Conservation (phyloP, 768 basidiomycete species). For the Leccinum uliginosum region DNA sequence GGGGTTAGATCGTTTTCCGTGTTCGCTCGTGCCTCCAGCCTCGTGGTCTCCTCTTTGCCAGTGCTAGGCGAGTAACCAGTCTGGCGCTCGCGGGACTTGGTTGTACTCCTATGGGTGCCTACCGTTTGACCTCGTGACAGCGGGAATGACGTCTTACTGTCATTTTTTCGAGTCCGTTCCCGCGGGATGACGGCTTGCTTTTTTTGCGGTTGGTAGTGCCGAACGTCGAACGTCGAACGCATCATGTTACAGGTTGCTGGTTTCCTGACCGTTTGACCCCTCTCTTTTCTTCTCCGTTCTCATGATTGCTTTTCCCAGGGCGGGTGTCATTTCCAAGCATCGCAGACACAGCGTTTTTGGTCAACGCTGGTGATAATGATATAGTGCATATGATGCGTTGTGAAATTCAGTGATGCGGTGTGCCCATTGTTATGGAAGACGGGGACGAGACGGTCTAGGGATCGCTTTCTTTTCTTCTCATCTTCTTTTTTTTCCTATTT, state of each 20-base stretch:
- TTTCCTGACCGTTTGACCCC: neutral
- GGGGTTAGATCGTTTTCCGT: neutral
- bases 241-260: neutral
- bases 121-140: neutral
- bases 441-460: neutral
- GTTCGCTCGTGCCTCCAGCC: constrained; percentile 1
- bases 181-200: neutral
- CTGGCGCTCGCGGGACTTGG: neutral
- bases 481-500: neutral
- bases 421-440: constrained; percentile 22
- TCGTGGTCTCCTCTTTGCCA: constrained; percentile 13
- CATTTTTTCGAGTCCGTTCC: neutral
- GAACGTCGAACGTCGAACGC: neutral
- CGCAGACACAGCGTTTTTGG: neutral
- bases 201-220: neutral
- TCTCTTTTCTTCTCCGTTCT: neutral
- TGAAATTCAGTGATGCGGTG: constrained; percentile 26
- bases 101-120: neutral
- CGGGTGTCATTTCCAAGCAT: neutral
- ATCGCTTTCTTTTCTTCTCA: neutral
- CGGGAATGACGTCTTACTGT: constrained; percentile 1
- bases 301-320: neutral
- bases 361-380: no score
- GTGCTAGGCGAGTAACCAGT: neutral
- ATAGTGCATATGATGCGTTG: neutral